Evolutionary conservation across 2,329 filamentous ascomycete species (phyloP), one percentile per base, ranked within the genome.

Genomic region (Cladosporium phlei): DNA sequence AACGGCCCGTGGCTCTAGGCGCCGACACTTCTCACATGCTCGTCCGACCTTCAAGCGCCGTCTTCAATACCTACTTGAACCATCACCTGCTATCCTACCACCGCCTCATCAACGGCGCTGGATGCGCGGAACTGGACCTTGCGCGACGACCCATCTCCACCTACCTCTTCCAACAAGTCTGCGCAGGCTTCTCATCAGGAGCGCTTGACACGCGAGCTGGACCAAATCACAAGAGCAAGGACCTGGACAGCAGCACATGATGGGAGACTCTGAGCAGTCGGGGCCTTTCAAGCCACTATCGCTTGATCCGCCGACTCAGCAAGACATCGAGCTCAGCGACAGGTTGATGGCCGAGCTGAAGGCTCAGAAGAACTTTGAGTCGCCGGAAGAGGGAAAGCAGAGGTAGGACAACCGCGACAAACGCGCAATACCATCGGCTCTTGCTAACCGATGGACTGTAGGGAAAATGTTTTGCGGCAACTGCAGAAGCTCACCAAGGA

Each of bases 341-440:
- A 76, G 83, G 47, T 78, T 98, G 34, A 78, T 95, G 47, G 81
- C 86, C 47, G 90, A 96, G 68, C 72, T 98, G 51, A 88, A 88
- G 65, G 76, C 76, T 30, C 87, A 96, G 69, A 91, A 94, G 69
- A 95, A 93, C 43, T 98, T 95, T 59, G 93, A 97, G 68, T 81
- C 80, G 43, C 78, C 82, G 11, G 77, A 86, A 33, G 93, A 94
- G 63, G 95, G 88, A 3, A 78, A 88, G 52, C 88, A 86, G 66
- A 84, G 90, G 87, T 88, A 69, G 51, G 58, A n/a, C 42, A 20
- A 32, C 14, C 7, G 42, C 42, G 32, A 17, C 42, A 21, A 32
- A 8, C 16, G n/a, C n/a, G n/a, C n/a, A n/a, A n/a, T n/a, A n/a
- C n/a, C n/a, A n/a, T n/a, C n/a, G n/a, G n/a, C n/a, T n/a, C n/a